These are phyloP conservation scores for Ceratobasidium sp. DNA, from an alignment of 1,284 basidiomycete genomes.

Conservation along the genomic window DNA sequence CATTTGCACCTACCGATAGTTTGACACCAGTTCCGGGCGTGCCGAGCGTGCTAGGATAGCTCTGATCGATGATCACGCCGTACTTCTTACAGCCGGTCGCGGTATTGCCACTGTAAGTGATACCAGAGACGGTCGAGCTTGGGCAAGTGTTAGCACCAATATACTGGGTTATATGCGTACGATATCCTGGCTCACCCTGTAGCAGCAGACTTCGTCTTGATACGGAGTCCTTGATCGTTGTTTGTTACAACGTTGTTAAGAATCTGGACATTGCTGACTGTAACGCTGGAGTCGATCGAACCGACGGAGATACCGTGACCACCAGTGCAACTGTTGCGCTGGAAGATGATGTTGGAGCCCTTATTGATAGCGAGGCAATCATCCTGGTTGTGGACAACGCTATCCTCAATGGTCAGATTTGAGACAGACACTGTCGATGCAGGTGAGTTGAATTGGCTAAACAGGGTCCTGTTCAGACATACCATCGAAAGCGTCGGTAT, in stretches of 20 bases:
- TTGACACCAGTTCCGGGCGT: constrained; percentile 25
- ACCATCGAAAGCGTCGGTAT: constrained; percentile 56
- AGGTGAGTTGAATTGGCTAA: not conserved
- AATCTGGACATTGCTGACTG: constrained; percentile 51
- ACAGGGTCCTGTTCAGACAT: constrained; percentile 9
- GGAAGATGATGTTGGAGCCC: constrained; percentile 51
- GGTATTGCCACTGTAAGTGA: constrained; percentile 26
- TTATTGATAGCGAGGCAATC: constrained; percentile 53
- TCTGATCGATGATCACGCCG: constrained; percentile 33
- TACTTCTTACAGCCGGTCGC: constrained; percentile 8
- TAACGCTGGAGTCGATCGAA: constrained; percentile 50
- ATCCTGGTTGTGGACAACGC: constrained; percentile 53
- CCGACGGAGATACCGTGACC: constrained; percentile 53
- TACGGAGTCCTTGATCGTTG: constrained; percentile 51
- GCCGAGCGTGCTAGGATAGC: constrained; percentile 26
- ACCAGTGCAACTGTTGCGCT: constrained; percentile 52
- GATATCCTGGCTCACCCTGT: constrained; percentile 38
- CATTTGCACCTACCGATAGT: constrained; percentile 12
- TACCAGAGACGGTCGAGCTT: constrained; percentile 16
- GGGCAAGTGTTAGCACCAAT: not conserved
- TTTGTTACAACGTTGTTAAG: constrained; percentile 50
- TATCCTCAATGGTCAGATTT: constrained; percentile 47
- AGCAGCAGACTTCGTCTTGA: constrained; percentile 53
- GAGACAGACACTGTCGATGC: constrained; percentile 41
- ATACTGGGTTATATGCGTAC: not conserved